A percentile compares a stretch with the other conserved stretches of the same genome.
These are phyloP conservation scores for Avena sativa DNA, from an alignment of 176 grass and related monocot species.

Conservation along the genomic window DNA sequence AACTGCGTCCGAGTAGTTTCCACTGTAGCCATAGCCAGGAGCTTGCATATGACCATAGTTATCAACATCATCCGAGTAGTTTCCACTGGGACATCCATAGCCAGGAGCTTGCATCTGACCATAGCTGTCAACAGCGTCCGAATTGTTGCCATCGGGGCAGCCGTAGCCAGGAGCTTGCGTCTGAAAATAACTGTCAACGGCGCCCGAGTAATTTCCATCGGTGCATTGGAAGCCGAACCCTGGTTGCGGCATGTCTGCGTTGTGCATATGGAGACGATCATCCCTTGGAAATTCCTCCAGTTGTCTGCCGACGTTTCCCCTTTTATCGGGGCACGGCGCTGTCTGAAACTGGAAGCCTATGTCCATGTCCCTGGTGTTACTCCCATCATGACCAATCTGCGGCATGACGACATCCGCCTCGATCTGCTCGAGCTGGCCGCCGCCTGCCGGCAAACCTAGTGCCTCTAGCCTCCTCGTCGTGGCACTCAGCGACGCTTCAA, in stretches of 20 bases:
- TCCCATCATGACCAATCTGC: background rate
- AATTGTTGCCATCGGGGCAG: background rate
- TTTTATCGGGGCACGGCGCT: background rate
- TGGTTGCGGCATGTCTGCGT: background rate
- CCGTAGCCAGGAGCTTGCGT: background rate
- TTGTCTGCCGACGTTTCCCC: background rate
- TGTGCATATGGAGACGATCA: background rate
- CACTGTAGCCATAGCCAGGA: background rate
- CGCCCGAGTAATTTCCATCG: background rate
- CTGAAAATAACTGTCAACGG: background rate
- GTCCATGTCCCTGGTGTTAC: background rate
- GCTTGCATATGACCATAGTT: background rate
- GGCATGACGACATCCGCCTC: background rate
- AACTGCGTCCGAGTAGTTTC: background rate
- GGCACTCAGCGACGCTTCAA: constrained; percentile 24
- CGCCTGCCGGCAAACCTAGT: background rate
- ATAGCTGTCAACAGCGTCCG: no score
- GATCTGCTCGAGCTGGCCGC: background rate
- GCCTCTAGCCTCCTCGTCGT: background rate
- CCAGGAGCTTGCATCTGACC: no score
- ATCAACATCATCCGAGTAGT: background rate
- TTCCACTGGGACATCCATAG: background rate
- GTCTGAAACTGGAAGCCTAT: constrained; percentile 3
- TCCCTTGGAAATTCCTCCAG: background rate
- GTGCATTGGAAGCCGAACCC: background rate